Base-by-base conservation (phyloP, 2,329 filamentous ascomycete genomes). In the Esteya vermicola region DNA sequence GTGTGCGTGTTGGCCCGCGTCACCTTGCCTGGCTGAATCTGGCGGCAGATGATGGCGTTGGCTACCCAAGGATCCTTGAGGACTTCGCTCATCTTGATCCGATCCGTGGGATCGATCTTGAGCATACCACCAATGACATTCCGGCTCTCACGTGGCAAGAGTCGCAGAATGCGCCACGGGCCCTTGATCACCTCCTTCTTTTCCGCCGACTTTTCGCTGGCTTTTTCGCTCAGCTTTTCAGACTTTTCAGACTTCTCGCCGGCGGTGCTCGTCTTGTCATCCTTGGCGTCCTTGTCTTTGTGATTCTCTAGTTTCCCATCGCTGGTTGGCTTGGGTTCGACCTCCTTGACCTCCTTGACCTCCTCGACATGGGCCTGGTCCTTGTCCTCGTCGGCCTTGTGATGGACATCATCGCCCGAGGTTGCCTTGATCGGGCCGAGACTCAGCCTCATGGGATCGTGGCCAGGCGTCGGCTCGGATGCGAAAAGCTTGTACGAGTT, bases 401-500 rank as follows among this genome's bases (percentile, higher is more conserved):
- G n/a, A n/a, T n/a, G n/a, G n/a, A n/a, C n/a, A n/a, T n/a, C n/a
- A n/a, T n/a, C n/a, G n/a, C n/a, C n/a, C n/a, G n/a, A n/a, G n/a
- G n/a, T n/a, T n/a, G n/a, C n/a, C 2, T 30, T 39, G 19, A 19
- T n/a, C 4, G 21, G 20, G 4, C 63, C 63, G 9, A 64, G 49
- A 19, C 72, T 55, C 22, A 76, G 57, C 47, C 66, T 70, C 50
- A 60, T 66, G 1, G 72, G 72, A 38, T 76, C 71, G 46, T 77
- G 71, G 2, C 81, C 83, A 0, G 83, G 81, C 4, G 86, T 84
- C 1, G 89, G 88, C 8, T 83, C 72, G 2, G 91, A 77, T 13
- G 89, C 79, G 55, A 98, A 98, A 2, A 98, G 72, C 52, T 89
- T 88, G 62, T 85, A 98, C 0, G 86, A 94, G 57, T 93, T 96